phyloP scores from a whole-genome alignment of 1,284 basidiomycete genomes.

The Veloporphyrellus conicus region DNA sequence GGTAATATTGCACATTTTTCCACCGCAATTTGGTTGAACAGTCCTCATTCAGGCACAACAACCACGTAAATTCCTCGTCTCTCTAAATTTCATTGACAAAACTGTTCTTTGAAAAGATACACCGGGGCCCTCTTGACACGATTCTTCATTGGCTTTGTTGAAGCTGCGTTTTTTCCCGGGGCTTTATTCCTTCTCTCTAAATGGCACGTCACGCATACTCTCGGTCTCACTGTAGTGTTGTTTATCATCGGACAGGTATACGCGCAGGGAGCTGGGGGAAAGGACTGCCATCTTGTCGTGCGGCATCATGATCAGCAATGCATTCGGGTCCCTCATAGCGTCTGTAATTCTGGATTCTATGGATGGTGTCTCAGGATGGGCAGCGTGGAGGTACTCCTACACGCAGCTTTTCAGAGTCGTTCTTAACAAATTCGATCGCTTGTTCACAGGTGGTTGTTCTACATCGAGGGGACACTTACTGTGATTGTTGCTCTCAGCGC shows the following conservation, averaged over 20 bases:
- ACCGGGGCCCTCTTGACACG: conserved; percentile 63
- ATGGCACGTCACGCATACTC: conserved; percentile 40
- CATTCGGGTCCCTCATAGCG: conserved; percentile 76
- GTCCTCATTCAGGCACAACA: conserved; percentile 9
- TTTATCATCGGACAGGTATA: conserved; percentile 41
- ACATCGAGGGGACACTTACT: conserved; percentile 65
- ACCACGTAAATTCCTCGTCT: conserved; percentile 19
- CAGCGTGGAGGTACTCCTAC: conserved; percentile 60
- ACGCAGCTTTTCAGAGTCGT: background rate
- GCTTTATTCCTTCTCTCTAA: conserved; percentile 42
- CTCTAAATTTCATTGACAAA: conserved; percentile 11
- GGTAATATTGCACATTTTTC: conserved; percentile 34
- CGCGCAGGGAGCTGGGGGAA: conserved; percentile 60
- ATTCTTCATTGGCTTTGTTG: conserved; percentile 66
- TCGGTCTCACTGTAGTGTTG: background rate
- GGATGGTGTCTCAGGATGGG: conserved; percentile 65
- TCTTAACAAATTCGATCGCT: background rate
- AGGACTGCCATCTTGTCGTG: conserved; percentile 71
- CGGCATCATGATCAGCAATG: conserved; percentile 75
- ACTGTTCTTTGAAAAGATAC: conserved; percentile 44
- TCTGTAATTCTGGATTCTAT: conserved; percentile 69
- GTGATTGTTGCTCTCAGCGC: conserved; percentile 58
- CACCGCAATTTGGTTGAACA: background rate
- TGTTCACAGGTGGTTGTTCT: conserved; percentile 57
- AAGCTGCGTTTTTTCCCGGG: conserved; percentile 78